phyloP scores from a whole-genome alignment of 768 basidiomycete species.

The Porphyrellus cyaneotinctus region DNA sequence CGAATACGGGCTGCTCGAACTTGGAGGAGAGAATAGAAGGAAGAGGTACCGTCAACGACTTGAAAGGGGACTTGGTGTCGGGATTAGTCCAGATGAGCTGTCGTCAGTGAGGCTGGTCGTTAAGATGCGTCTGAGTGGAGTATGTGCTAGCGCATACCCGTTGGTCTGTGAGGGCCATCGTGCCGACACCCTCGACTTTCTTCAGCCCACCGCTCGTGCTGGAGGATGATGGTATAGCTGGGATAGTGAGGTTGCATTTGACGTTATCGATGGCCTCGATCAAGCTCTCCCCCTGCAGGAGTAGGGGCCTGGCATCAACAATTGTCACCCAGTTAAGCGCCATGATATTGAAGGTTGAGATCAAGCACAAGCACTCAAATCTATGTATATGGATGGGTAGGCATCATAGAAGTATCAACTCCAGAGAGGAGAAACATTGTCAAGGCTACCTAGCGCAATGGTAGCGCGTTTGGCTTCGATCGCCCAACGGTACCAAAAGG shows the following conservation, averaged over 20 bases:
- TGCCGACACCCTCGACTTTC: conserved; percentile 58
- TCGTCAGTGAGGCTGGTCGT: conserved; percentile 4
- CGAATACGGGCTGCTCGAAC: conserved; percentile 75
- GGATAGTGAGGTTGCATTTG: conserved; percentile 56
- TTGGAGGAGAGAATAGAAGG: conserved; percentile 60
- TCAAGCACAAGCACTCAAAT: not conserved
- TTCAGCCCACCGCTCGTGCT: conserved; percentile 53
- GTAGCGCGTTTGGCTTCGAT: conserved; percentile 96
- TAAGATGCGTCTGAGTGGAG: not conserved
- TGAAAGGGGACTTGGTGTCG: conserved; percentile 32
- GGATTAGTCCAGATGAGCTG: conserved; percentile 63
- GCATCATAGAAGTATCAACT: not conserved
- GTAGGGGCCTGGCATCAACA: conserved; percentile 51
- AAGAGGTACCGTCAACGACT: conserved; percentile 53
- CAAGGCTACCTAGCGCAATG: conserved; percentile 82
- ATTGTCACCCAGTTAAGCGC: conserved; percentile 80
- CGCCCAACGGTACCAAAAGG: conserved; percentile 78
- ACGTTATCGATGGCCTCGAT: conserved; percentile 57
- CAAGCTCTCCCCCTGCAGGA: conserved; percentile 57
- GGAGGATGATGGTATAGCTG: conserved; percentile 44
- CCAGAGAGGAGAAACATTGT: no score
- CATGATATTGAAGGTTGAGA: conserved; percentile 39
- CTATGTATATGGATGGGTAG: not conserved
- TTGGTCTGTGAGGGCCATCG: conserved; percentile 64
- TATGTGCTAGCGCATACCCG: conserved; percentile 44